Evolutionary conservation across 805 yeast species (phyloP).

Genomic region (Wickerhamomyces subpelliculosus): DNA sequence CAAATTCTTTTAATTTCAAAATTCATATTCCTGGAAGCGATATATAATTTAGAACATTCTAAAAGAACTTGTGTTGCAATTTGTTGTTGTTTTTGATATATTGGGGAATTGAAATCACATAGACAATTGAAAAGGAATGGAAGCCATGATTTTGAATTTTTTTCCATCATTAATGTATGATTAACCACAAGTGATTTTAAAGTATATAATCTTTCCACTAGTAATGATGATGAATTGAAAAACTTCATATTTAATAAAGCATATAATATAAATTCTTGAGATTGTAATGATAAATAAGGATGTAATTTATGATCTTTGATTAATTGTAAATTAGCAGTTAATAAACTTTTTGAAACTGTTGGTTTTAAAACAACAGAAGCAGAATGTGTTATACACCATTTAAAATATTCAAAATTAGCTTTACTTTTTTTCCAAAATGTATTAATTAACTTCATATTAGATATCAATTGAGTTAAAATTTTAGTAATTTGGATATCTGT

Average conservation of each 20-base stretch:
- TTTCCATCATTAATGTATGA: conserved; percentile 20
- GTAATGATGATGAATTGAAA: conserved; percentile 15
- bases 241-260: conserved; percentile 17
- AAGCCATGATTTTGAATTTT: conserved; percentile 19
- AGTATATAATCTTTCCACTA: conserved; percentile 15
- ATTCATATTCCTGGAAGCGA: conserved; percentile 11
- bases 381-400: conserved; percentile 12
- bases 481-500: conserved; percentile 19
- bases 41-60: conserved; percentile 13
- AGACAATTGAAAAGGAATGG: conserved; percentile 11
- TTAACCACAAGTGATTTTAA: conserved; percentile 12
- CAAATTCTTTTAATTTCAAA: conserved; percentile 12
- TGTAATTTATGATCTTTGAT: conserved; percentile 16
- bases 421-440: conserved; percentile 6
- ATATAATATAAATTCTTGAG: conserved; percentile 15
- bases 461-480: conserved; percentile 9
- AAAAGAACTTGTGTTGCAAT: conserved; percentile 6
- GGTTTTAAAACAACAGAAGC: conserved; percentile 7
- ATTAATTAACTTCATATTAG: conserved; percentile 7
- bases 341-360: conserved; percentile 14
- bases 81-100: conserved; percentile 6
- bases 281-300: conserved; percentile 1
- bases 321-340: conserved; percentile 19
- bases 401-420: conserved; percentile 3
- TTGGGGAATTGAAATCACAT: conserved; percentile 12